A percentile compares a stretch with the other conserved stretches of the same genome.
Conservation (phyloP, 2,329 filamentous ascomycete genomes). For the Claviceps digitariae region DNA sequence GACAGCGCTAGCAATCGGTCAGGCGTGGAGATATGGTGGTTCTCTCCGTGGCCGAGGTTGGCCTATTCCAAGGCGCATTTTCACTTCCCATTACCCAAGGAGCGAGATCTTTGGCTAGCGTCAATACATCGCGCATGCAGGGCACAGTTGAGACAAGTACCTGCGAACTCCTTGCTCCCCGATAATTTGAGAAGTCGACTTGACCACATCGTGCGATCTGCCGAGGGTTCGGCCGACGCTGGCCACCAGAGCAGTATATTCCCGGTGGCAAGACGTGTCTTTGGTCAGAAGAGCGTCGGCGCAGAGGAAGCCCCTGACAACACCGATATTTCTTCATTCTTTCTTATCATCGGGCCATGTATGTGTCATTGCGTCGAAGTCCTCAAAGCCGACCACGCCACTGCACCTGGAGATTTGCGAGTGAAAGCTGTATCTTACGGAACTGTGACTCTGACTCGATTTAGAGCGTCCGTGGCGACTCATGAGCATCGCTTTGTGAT, state of each 20-base stretch:
- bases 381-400: slow-evolving; percentile 28
- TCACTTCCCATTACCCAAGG: slow-evolving; percentile 33
- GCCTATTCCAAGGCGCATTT: slow-evolving; percentile 34
- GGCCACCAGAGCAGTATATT: slow-evolving; percentile 28
- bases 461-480: slow-evolving; percentile 35
- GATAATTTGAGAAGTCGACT: slow-evolving; percentile 35
- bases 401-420: slow-evolving; percentile 31
- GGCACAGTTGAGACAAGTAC: slow-evolving; percentile 21
- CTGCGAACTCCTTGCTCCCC: slow-evolving; percentile 25
- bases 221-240: slow-evolving; percentile 22
- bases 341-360: slow-evolving; percentile 39
- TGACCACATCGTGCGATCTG: slow-evolving; percentile 29
- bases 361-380: slow-evolving; percentile 40
- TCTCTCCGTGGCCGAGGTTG: slow-evolving; percentile 27
- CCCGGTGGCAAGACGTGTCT: slow-evolving; percentile 36
- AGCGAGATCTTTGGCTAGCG: slow-evolving; percentile 36
- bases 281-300: slow-evolving; percentile 27
- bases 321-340: slow-evolving; percentile 38
- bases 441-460: slow-evolving; percentile 36
- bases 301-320: slow-evolving; percentile 30
- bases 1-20: slow-evolving; percentile 36
- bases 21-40: slow-evolving; percentile 45
- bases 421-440: slow-evolving; percentile 37
- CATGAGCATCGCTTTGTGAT: slow-evolving; percentile 44
- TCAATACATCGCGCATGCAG: slow-evolving; percentile 30